Evolutionary conservation across 352 stramenopile species (phyloP).

Genomic region (Heterotrichella gracilis): DNA sequence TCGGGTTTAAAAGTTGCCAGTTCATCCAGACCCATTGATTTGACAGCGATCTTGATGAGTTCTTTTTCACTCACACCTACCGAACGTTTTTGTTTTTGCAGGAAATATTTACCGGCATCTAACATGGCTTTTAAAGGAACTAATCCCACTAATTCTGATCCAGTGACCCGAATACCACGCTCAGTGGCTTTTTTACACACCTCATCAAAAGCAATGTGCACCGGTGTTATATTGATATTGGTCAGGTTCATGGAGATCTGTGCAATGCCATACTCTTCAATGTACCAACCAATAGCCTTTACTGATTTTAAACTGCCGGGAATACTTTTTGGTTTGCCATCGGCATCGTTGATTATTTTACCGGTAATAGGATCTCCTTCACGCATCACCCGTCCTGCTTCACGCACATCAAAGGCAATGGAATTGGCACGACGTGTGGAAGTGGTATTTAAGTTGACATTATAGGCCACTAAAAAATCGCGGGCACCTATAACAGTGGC

Average conservation of each 20-base stretch:
- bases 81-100: background rate
- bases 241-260: background rate
- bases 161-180: background rate
- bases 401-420: background rate
- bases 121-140: slow-evolving; percentile 6
- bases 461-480: slow-evolving; percentile 6
- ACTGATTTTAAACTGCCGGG: background rate
- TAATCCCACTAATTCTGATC: background rate
- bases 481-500: background rate
- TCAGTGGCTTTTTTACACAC: background rate
- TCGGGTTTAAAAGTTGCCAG: background rate
- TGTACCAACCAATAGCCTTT: background rate
- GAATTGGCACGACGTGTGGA: background rate
- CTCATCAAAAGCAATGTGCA: background rate
- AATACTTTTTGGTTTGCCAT: background rate
- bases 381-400: background rate
- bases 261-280: background rate
- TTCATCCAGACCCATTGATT: slow-evolving; percentile 2
- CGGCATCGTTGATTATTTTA: background rate
- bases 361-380: background rate
- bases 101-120: background rate
- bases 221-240: background rate
- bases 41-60: background rate
- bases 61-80: background rate
- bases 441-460: background rate